Base-by-base conservation (phyloP, 106 monocot species). In the Vanilla planifolia region DNA sequence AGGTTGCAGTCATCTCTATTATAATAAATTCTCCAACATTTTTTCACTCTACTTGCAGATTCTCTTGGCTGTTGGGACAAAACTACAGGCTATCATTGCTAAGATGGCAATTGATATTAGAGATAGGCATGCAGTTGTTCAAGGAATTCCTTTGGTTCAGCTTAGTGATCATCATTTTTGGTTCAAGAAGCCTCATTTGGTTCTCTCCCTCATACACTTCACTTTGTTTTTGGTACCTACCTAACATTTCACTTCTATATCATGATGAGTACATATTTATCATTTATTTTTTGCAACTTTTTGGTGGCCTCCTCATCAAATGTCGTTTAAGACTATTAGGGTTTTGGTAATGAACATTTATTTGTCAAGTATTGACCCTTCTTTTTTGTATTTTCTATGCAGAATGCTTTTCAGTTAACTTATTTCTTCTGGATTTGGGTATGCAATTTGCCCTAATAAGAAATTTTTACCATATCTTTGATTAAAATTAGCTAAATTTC, bases 381-480 rank as follows among this genome's bases (percentile, higher is more conserved):
- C n/a, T n/a, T n/a, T n/a, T n/a, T n/a, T n/a, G n/a, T n/a, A 50
- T 51, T 17, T 55, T 57, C 57, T 47, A 37, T 88, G 79, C 88
- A 93, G 92, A 93, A 93, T 70, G 79, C 88, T 45, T 93, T 88
- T 48, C 88, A 93, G 66, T 64, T 93, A 62, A 84, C 73, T 30
- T 82, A 81, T 43, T 93, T 88, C 60, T 76, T 93, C 20, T 93
- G 88, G 84, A 88, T 88, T 33, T 93, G 92, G 92, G 92, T 88
- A 78, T 74, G 76, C n/a, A 33, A 62, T 44, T 23, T 67, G 33
- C 19, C 33, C 5, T 28, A 30, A 39, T 24, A 64, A 9, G 3
- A 34, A 17, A 60, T 63, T 23, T 21, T 14, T 32, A 7, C 36
- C n/a, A n/a, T n/a, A 53, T 14, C 37, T 17, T 62, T 4, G 6